A percentile compares a stretch with the other conserved stretches of the same genome.
Evolutionary conservation across 139 green algal genomes (phyloP).

Genomic region (Parachlorella kessleri): DNA sequence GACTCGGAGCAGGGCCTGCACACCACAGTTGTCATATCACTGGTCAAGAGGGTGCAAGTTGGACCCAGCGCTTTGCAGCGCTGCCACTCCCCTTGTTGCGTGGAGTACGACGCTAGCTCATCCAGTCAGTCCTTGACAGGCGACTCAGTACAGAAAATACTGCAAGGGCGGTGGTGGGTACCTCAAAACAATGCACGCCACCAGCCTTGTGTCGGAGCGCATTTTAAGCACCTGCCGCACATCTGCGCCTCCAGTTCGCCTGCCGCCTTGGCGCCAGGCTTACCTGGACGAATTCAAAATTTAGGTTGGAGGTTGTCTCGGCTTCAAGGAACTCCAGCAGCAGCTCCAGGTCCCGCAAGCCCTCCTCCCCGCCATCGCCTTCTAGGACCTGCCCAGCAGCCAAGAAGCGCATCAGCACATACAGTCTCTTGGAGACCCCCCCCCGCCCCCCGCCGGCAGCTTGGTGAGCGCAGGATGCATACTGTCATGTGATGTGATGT

Average conservation of each 20-base stretch:
- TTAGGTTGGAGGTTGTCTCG: slow-evolving; percentile 51
- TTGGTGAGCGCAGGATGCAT: not conserved
- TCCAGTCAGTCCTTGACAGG: not conserved
- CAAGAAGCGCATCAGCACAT: not conserved
- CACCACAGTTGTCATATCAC: too few relatives aligned
- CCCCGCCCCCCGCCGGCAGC: too few relatives aligned
- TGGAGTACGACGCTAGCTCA: not conserved
- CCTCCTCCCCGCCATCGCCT: slow-evolving; percentile 27
- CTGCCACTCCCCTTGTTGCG: not conserved
- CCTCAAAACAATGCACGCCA: not conserved
- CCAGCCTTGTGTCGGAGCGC: slow-evolving; percentile 26
- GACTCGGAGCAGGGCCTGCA: slow-evolving; percentile 46
- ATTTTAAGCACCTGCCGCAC: not conserved
- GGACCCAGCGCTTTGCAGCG: too few relatives aligned
- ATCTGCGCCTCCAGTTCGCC: not conserved
- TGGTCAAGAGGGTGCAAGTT: too few relatives aligned
- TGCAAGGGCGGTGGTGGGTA: not conserved
- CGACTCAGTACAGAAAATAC: not conserved
- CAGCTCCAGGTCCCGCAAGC: slow-evolving; percentile 59
- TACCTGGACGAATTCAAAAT: slow-evolving; percentile 85
- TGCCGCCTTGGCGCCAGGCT: not conserved
- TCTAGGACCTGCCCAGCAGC: slow-evolving; percentile 28
- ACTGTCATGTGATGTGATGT: not conserved
- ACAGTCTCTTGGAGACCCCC: not conserved
- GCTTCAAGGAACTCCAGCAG: slow-evolving; percentile 69